A percentile compares a stretch with the other conserved stretches of the same genome.
These are phyloP conservation scores for Leucaena leucocephala DNA, from an alignment of 306 rosid genomes.

Conservation along the genomic window DNA sequence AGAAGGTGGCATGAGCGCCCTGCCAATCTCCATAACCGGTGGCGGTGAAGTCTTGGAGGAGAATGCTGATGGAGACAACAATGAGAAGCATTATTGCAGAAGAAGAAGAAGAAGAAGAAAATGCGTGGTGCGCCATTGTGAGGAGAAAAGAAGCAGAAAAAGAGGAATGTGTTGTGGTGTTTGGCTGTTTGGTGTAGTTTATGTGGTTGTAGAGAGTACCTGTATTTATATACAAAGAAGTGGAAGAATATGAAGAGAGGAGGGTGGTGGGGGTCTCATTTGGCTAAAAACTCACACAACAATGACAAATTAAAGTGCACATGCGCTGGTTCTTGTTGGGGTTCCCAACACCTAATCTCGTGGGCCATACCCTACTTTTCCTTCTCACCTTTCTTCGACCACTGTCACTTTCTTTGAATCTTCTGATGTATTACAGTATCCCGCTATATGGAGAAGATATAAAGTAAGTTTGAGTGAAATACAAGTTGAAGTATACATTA, in stretches of 20 bases:
- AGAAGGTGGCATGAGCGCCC: conserved; percentile 85
- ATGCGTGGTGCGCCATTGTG: conserved; percentile 49
- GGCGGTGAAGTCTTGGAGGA: conserved; percentile 28
- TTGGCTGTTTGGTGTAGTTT: not conserved
- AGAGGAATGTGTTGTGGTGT: conserved; percentile 38
- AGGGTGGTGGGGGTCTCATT: conserved; percentile 2
- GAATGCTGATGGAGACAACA: conserved; percentile 35
- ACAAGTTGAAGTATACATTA: not conserved
- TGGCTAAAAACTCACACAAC: conserved; percentile 40
- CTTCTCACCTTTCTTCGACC: conserved; percentile 24
- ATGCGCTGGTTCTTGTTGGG: conserved; percentile 54
- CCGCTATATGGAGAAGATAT: not conserved
- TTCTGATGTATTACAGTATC: not conserved
- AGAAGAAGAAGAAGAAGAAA: conserved; percentile 40
- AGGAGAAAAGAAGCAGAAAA: not conserved
- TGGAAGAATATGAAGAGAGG: conserved; percentile 9
- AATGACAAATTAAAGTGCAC: conserved; percentile 61
- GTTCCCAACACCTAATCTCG: conserved; percentile 26
- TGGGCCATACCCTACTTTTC: not conserved
- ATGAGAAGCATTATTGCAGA: conserved; percentile 34
- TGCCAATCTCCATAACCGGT: conserved; percentile 72
- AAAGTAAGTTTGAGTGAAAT: not conserved
- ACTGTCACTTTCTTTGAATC: conserved; percentile 25
- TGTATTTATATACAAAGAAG: conserved; percentile 56
- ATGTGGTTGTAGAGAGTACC: conserved; percentile 37